phyloP scores from a whole-genome alignment of 2,329 filamentous ascomycete genomes.

The Parastagonospora nodorum region DNA sequence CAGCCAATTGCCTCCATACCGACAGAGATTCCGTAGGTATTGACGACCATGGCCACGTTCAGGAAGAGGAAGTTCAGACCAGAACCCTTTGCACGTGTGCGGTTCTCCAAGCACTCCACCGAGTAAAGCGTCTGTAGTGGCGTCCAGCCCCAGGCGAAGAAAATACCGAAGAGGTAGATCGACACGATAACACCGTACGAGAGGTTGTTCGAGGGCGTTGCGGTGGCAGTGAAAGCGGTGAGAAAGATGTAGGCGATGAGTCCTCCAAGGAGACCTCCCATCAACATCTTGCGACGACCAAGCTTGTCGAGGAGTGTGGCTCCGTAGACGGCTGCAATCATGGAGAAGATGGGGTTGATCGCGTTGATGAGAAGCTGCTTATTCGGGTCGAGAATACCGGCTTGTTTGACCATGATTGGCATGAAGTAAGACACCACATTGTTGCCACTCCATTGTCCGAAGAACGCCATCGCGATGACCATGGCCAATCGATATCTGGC shows the following conservation, averaged over 20 bases:
- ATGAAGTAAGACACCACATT: slow-evolving; percentile 45
- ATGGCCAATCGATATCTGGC: slow-evolving; percentile 44
- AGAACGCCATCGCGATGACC: slow-evolving; percentile 50
- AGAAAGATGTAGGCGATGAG: slow-evolving; percentile 43
- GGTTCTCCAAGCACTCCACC: slow-evolving; percentile 47
- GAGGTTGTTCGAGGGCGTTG: slow-evolving; percentile 28
- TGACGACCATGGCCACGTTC: slow-evolving; percentile 42
- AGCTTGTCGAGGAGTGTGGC: slow-evolving; percentile 42
- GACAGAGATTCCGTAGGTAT: slow-evolving; percentile 39
- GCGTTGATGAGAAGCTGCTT: slow-evolving; percentile 49
- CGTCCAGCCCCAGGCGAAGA: slow-evolving; percentile 49
- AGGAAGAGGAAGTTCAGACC: slow-evolving; percentile 42
- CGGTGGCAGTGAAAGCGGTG: slow-evolving; percentile 44
- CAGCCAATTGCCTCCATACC: slow-evolving; percentile 40
- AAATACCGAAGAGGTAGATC: slow-evolving; percentile 49
- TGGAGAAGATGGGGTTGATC: slow-evolving; percentile 48
- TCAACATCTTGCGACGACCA: slow-evolving; percentile 44
- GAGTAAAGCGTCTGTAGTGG: slow-evolving; percentile 48
- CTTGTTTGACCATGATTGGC: slow-evolving; percentile 40
- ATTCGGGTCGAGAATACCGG: slow-evolving; percentile 43
- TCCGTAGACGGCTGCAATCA: slow-evolving; percentile 47
- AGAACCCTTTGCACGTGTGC: slow-evolving; percentile 46
- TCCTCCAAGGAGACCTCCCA: slow-evolving; percentile 42
- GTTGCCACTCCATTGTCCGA: slow-evolving; percentile 50
- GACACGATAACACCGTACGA: slow-evolving; percentile 48